A percentile compares a stretch with the other conserved stretches of the same genome.
These are phyloP conservation scores for Aspergillus kassunensis DNA, from an alignment of 495 filamentous ascomycete genomes.

Conservation along the genomic window DNA sequence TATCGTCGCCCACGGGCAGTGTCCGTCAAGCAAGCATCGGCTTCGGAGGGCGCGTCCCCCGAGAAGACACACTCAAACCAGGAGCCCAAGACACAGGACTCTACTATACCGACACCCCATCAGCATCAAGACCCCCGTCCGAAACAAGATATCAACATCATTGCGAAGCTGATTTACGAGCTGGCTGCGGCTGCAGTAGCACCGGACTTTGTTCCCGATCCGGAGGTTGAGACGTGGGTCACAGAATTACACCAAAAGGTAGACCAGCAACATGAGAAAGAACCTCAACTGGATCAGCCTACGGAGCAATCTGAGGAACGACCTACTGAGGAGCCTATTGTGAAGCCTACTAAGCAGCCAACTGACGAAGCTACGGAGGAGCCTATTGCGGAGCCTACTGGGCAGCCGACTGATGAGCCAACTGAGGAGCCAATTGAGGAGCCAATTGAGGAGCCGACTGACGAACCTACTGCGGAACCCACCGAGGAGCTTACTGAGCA, in stretches of 20 bases:
- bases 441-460: no score
- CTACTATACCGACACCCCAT: not conserved
- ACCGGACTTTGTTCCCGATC: constrained; percentile 16
- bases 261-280: constrained; percentile 9
- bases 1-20: constrained; percentile 18
- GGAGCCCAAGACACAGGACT: not conserved
- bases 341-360: no score
- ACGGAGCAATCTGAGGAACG: no score
- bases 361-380: no score
- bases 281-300: no score
- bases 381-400: no score
- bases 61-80: not conserved
- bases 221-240: constrained; percentile 19
- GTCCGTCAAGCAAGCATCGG: constrained; percentile 8
- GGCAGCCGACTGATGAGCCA: no score
- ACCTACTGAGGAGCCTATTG: no score
- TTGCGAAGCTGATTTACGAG: constrained; percentile 22
- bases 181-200: constrained; percentile 24
- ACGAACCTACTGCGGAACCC: not conserved
- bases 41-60: not conserved
- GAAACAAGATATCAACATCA: not conserved
- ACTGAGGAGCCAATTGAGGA: no score
- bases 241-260: constrained; percentile 20
- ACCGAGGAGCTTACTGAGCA: no score
- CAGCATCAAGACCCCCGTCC: no score